A percentile compares a stretch with the other conserved stretches of the same genome.
Evolutionary conservation across 2,329 filamentous ascomycete species (phyloP).

Genomic region (Raffaelea deltoideospora): DNA sequence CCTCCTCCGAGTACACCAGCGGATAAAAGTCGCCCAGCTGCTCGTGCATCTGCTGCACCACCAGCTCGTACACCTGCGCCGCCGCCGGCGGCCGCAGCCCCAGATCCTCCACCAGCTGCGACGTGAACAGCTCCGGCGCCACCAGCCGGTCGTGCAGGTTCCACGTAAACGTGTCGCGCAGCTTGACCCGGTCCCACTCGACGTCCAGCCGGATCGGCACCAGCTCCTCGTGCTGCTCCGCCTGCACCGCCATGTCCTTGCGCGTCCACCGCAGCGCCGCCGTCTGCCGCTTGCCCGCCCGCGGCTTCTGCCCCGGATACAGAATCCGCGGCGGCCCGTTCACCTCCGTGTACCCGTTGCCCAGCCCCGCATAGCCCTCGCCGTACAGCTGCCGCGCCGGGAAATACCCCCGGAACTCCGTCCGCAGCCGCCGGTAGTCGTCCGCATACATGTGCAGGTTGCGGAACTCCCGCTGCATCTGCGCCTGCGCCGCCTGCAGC

Average conservation of each 20-base stretch:
- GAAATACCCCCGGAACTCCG: conserved; percentile 39
- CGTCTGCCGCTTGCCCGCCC: conserved; percentile 63
- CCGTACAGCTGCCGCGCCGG: conserved; percentile 45
- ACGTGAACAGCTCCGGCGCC: conserved; percentile 65
- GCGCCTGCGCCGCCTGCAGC: conserved; percentile 36
- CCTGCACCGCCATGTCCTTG: conserved; percentile 71
- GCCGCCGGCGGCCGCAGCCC: conserved; percentile 58
- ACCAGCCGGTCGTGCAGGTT: conserved; percentile 87
- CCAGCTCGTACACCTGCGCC: conserved; percentile 45
- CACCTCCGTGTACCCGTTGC: conserved; percentile 69
- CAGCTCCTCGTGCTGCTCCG: conserved; percentile 80
- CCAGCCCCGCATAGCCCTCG: conserved; percentile 75
- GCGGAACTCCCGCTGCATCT: conserved; percentile 27
- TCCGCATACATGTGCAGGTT: conserved; percentile 46
- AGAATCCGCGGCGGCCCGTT: conserved; percentile 53
- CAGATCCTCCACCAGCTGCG: conserved; percentile 84
- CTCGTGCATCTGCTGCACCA: conserved; percentile 60
- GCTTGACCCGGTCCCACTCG: conserved; percentile 86
- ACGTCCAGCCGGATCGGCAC: conserved; percentile 86
- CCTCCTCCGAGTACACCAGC: conserved; percentile 77
- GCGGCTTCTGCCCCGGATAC: conserved; percentile 64
- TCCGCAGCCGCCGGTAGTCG: conserved; percentile 50
- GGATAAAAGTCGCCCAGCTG: conserved; percentile 91
- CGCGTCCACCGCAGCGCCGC: conserved; percentile 57
- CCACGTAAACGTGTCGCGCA: conserved; percentile 97